A percentile compares a stretch with the other conserved stretches of the same genome.
phyloP scores from a whole-genome alignment of 306 rosid genomes.

The Bauhinia variegata region DNA sequence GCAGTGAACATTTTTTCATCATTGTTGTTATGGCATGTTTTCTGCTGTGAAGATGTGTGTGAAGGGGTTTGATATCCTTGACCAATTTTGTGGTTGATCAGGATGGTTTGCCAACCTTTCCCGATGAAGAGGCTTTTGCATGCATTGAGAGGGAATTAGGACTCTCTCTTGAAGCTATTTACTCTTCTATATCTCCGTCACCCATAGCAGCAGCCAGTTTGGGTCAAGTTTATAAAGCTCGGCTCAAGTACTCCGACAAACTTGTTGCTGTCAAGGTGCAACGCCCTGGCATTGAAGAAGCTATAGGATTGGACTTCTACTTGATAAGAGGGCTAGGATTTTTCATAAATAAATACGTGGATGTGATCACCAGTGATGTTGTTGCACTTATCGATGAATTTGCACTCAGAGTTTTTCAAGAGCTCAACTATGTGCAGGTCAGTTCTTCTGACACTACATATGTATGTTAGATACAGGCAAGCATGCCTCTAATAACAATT shows the following conservation, averaged over 20 bases:
- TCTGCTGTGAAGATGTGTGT: slow-evolving; percentile 15
- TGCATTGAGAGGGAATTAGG: slow-evolving; percentile 90
- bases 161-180: slow-evolving; percentile 69
- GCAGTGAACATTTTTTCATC: slow-evolving; percentile 8
- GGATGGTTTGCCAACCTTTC: slow-evolving; percentile 93
- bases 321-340: slow-evolving; percentile 76
- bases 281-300: slow-evolving; percentile 91
- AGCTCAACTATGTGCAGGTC: slow-evolving; percentile 98
- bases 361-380: slow-evolving; percentile 73
- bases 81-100: slow-evolving; percentile 46
- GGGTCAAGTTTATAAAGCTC: slow-evolving; percentile 94
- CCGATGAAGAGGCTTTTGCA: slow-evolving; percentile 77
- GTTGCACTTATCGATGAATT: slow-evolving; percentile 90
- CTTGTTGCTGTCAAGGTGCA: slow-evolving; percentile 93
- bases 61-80: slow-evolving; percentile 26
- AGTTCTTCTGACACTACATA: slow-evolving; percentile 34
- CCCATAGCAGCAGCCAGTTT: slow-evolving; percentile 96
- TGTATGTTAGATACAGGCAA: slow-evolving; percentile 6
- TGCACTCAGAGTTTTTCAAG: slow-evolving; percentile 90
- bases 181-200: slow-evolving; percentile 68
- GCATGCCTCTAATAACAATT: slow-evolving; percentile 19
- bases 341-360: slow-evolving; percentile 80
- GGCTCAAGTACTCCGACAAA: slow-evolving; percentile 63
- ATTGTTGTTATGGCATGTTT: slow-evolving; percentile 1
- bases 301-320: slow-evolving; percentile 92